phyloP scores from a whole-genome alignment of 768 basidiomycete genomes.

The Panaeolus papilionaceus region DNA sequence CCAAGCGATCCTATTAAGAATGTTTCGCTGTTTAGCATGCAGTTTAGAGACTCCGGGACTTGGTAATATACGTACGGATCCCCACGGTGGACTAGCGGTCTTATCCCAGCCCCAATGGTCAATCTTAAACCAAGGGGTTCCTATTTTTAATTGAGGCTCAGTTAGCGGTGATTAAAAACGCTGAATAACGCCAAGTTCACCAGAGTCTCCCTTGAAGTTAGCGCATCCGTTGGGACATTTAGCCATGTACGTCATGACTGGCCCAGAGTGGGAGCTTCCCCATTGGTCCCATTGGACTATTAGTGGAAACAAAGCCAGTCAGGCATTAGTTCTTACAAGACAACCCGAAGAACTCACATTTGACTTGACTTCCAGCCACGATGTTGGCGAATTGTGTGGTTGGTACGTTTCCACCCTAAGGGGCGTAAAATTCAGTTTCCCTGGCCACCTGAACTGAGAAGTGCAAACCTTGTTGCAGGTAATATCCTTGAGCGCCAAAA shows the following conservation, averaged over 20 bases:
- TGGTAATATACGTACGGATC: slow-evolving; percentile 20
- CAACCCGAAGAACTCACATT: slow-evolving; percentile 17
- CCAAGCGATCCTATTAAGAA: slow-evolving; percentile 19
- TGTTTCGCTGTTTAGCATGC: no score
- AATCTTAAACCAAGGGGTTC: slow-evolving; percentile 23
- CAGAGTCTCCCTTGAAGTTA: slow-evolving; percentile 29
- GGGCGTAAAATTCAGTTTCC: background rate
- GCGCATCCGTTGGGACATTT: slow-evolving; percentile 29
- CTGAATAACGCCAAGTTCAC: slow-evolving; percentile 1
- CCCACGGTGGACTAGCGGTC: slow-evolving; percentile 24
- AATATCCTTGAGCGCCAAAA: slow-evolving; percentile 16
- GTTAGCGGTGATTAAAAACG: background rate
- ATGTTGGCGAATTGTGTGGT: slow-evolving; percentile 25
- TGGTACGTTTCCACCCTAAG: slow-evolving; percentile 26
- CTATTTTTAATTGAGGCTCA: background rate
- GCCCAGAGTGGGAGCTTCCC: slow-evolving; percentile 21
- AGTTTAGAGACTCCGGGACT: background rate
- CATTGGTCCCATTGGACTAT: slow-evolving; percentile 26
- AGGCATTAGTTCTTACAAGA: background rate
- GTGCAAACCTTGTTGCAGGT: slow-evolving; percentile 27
- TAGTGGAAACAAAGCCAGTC: background rate
- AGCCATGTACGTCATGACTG: slow-evolving; percentile 30
- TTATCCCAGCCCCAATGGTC: slow-evolving; percentile 21
- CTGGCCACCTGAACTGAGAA: background rate
- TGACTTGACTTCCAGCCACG: slow-evolving; percentile 25